phyloP scores from a whole-genome alignment of 2,329 filamentous ascomycete species.

The Phoma sp. region DNA sequence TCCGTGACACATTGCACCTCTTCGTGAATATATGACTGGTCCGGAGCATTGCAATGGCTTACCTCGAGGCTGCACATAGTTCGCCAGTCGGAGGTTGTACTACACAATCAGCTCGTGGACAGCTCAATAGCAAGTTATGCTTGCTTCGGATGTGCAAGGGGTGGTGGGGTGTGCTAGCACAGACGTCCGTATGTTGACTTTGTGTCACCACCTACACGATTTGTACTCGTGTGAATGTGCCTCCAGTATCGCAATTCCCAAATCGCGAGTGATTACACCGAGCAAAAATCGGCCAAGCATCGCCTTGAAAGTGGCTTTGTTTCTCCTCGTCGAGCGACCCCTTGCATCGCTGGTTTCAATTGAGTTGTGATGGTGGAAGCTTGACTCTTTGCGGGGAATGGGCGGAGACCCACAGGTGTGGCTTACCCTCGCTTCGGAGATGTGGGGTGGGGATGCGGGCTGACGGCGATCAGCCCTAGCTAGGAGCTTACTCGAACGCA shows the following conservation, averaged over 20 bases:
- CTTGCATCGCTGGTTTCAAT: too few relatives aligned
- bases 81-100: not conserved
- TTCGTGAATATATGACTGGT: not conserved
- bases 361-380: too few relatives aligned
- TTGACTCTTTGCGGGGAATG: conserved; percentile 1
- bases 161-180: not conserved
- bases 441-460: conserved; percentile 11
- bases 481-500: too few relatives aligned
- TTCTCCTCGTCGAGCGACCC: too few relatives aligned
- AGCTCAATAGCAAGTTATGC: not conserved
- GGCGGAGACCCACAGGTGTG: conserved; percentile 6
- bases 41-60: not conserved
- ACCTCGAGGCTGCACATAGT: not conserved
- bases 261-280: too few relatives aligned
- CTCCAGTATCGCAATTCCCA: too few relatives aligned
- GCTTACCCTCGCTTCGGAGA: not conserved
- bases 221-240: not conserved
- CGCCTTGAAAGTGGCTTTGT: too few relatives aligned
- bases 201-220: not conserved
- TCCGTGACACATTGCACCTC: not conserved
- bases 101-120: not conserved
- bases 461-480: not conserved
- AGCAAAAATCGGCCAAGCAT: too few relatives aligned
- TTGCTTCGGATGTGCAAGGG: not conserved
- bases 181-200: not conserved